These are phyloP conservation scores for Pleurotus platypus DNA, from an alignment of 768 basidiomycete species.

Conservation along the genomic window DNA sequence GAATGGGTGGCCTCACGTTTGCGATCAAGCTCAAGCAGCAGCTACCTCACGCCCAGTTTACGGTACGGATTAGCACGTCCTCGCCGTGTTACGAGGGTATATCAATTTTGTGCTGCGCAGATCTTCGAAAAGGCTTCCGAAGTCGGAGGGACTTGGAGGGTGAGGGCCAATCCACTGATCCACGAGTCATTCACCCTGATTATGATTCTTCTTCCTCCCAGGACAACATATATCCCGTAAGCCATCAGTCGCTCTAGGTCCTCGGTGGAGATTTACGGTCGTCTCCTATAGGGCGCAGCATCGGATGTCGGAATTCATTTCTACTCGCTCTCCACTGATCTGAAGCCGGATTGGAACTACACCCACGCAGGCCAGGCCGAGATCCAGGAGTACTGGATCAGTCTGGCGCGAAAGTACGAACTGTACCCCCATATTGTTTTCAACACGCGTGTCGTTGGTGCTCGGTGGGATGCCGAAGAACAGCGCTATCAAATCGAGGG, in stretches of 20 bases:
- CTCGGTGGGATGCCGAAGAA: slow-evolving; percentile 36
- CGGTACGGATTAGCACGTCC: slow-evolving; percentile 21
- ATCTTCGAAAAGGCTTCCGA: slow-evolving; percentile 42
- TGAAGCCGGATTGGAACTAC: slow-evolving; percentile 41
- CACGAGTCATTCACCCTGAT: background rate
- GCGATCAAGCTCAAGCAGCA: slow-evolving; percentile 38
- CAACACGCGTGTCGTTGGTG: slow-evolving; percentile 38
- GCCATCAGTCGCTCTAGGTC: background rate
- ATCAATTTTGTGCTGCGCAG: slow-evolving; percentile 19
- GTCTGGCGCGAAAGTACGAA: slow-evolving; percentile 36
- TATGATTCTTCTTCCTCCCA: slow-evolving; percentile 2
- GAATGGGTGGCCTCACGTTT: slow-evolving; percentile 37
- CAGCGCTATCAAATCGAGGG: slow-evolving; percentile 34
- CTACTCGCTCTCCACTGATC: slow-evolving; percentile 47
- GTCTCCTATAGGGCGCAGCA: slow-evolving; percentile 33
- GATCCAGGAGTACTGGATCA: slow-evolving; percentile 40
- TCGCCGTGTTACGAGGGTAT: background rate
- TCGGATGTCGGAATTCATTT: slow-evolving; percentile 40
- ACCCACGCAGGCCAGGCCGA: slow-evolving; percentile 38
- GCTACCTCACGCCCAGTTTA: slow-evolving; percentile 35
- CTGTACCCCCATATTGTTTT: slow-evolving; percentile 38
- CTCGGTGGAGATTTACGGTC: background rate
- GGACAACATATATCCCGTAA: slow-evolving; percentile 24
- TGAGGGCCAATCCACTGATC: slow-evolving; percentile 18
- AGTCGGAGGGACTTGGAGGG: slow-evolving; percentile 52